Evolutionary conservation across 2,329 filamentous ascomycete species (phyloP).

Genomic region (Xylariaceae sp.): DNA sequence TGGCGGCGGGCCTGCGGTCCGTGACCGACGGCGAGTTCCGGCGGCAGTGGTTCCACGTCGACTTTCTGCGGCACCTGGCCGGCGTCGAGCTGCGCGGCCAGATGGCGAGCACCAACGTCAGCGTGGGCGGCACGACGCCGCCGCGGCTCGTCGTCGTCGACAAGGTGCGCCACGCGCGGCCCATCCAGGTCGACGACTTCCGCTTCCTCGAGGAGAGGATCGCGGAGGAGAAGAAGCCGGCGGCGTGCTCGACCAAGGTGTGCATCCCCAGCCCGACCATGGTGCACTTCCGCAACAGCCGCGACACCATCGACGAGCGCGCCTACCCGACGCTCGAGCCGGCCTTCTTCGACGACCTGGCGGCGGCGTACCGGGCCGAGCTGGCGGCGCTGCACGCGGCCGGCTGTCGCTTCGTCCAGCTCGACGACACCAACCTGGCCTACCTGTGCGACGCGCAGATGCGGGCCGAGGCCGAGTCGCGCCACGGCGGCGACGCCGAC

Average conservation of each 20-base stretch:
- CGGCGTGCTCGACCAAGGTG: conserved; percentile 39
- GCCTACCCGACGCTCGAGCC: conserved; percentile 47
- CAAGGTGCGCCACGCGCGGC: conserved; percentile 44
- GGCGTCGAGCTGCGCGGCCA: conserved; percentile 45
- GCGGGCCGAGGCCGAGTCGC: conserved; percentile 42
- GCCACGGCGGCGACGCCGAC: conserved; percentile 42
- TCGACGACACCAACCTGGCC: conserved; percentile 53
- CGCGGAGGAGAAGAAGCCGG: conserved; percentile 14
- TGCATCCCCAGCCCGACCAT: conserved; percentile 53
- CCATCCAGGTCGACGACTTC: conserved; percentile 51
- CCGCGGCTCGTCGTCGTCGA: conserved; percentile 46
- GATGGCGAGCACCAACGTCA: conserved; percentile 33
- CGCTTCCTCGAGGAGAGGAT: conserved; percentile 43
- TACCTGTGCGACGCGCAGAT: conserved; percentile 51
- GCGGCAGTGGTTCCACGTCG: conserved; percentile 50
- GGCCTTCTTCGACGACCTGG: conserved; percentile 51
- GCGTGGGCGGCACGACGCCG: conserved; percentile 43
- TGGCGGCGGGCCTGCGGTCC: conserved; percentile 39
- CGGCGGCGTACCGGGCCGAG: conserved; percentile 47
- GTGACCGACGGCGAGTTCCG: conserved; percentile 52
- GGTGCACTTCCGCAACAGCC: conserved; percentile 50
- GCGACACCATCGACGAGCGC: conserved; percentile 42
- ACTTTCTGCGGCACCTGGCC: conserved; percentile 47
- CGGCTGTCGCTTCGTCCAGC: conserved; percentile 48
- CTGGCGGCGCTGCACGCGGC: conserved; percentile 41